Evolutionary conservation across 1,284 basidiomycete species (phyloP), one percentile per base, ranked within the genome.

Genomic region (Testicularia cyperi): DNA sequence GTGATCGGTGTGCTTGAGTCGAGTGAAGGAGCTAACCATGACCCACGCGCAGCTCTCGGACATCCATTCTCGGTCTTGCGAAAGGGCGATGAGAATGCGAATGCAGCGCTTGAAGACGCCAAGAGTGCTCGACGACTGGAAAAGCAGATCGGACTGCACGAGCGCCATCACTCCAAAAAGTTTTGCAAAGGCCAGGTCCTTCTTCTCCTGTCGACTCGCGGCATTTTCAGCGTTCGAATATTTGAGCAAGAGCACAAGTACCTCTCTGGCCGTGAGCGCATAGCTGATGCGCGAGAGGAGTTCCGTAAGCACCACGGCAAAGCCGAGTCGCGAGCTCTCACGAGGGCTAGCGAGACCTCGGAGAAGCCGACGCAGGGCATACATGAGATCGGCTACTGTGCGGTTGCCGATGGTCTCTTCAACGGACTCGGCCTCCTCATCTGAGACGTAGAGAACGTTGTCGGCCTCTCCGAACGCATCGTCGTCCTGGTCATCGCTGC

Each of bases 231-330:
- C 42, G 22, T 64, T 55, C 3, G 71, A 68, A 23, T 70, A 53
- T 24, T 68, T 65, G 35, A 73, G 57, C 27, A 73, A 39, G 30
- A 72, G 67, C 14, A 43, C 39, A 35, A 74, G 66, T 18, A 70
- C 43, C 51, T 72, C 66, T 26, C 55, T 41, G 85, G 30, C 86
- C 84, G 38, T 84, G 83, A 96, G 82, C 5, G 88, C 88, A 12
- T 54, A 48, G 54, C 85, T 80, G 69, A 96, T 82, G 33, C 87
- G 83, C 16, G 87, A 84, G 25, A 97, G 79, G 2, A 97, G 82
- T 90, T 96, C 92, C 1, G 94, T 92, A 63, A 98, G 80, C 15
- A 92, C 90, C 31, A 97, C 92, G 7, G 92, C 90, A 75, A 97
- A 98, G 12, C 94, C 94, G 25, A 95, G 80, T 61, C 94, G 80